A percentile compares a stretch with the other conserved stretches of the same genome.
Conservation (phyloP, 176 grass and related monocot species). For the Bothriochloa decipiens region DNA sequence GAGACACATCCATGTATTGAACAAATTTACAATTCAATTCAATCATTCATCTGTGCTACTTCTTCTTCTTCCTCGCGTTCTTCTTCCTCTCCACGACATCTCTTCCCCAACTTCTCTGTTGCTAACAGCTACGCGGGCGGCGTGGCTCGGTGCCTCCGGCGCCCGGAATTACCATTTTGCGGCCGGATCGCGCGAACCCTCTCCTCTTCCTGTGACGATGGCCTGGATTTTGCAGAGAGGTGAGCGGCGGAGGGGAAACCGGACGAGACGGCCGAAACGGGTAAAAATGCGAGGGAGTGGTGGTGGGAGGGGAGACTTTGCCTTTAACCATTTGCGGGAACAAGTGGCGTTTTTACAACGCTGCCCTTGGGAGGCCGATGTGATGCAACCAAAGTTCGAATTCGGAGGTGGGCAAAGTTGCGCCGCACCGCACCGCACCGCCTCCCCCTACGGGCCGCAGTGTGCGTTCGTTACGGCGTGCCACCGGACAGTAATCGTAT, state of each 20-base stretch:
- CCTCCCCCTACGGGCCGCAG: no score
- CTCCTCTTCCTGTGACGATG: not conserved
- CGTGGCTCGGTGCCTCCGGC: not conserved
- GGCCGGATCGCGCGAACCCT: slow-evolving; percentile 1
- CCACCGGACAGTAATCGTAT: no score
- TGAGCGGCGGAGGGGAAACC: not conserved
- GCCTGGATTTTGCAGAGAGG: slow-evolving; percentile 32
- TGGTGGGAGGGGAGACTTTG: not conserved
- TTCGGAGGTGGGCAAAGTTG: not conserved
- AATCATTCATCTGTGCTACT: no score
- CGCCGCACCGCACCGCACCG: no score
- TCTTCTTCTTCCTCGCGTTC: no score
- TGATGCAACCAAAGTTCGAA: not conserved
- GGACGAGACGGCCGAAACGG: slow-evolving; percentile 3
- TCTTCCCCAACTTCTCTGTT: no score
- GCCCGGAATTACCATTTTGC: slow-evolving; percentile 6
- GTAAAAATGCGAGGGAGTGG: slow-evolving; percentile 3
- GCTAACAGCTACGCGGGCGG: slow-evolving; percentile 30
- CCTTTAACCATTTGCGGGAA: slow-evolving; percentile 22
- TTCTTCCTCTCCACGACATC: no score
- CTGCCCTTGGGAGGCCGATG: not conserved
- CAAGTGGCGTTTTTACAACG: not conserved
- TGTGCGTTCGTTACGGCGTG: no score
- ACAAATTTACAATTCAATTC: no score
- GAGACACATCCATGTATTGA: no score